Base-by-base conservation (phyloP, 257 asterid species). In the Coffea eugenioides region DNA sequence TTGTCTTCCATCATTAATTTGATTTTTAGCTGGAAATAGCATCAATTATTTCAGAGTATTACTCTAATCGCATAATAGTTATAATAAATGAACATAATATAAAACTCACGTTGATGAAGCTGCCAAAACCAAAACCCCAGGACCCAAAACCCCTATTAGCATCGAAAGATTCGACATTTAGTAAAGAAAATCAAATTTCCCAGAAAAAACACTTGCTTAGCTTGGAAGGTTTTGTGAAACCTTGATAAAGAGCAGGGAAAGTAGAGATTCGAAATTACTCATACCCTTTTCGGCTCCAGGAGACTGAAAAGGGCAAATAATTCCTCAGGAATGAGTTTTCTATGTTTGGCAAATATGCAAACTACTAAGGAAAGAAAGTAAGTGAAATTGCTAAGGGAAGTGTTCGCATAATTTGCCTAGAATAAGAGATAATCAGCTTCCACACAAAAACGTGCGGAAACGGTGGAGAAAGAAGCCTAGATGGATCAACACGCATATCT, bases 1-100 rank as follows among this genome's bases (percentile, higher is more conserved):
- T 73, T 78, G 6, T 34, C 49, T 61, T 74, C 76, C 85, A 74
- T 82, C 65, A 56, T 25, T 74, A 25, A 61, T 15, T 12, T 34
- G 71, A 75, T 6, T 31, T 5, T 21, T 23, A 41, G 56, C 74
- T 41, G 54, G 11, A 70, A 20, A 8, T 0, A 70, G 25, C 56
- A 70, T 23, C 14, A 45, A 27, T 8, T 71, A 23, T 71, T 9
- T 20, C 8, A 52, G n/a, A 11, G 11, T 10, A 45, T 3, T 25
- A 45, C 21, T 23, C 16, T 3, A 21, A 65, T 31, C 14, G 31
- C 20, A 65, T 12, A 65, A 65, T 0, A 23, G 10, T 13, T 1
- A 61, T 1, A 23, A 25, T 25, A 21, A 31, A 0, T 4, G 36
- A 18, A 31, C 23, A 66, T 52, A 8, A 21, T 61, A 23, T 6